A percentile compares a stretch with the other conserved stretches of the same genome.
Conservation (phyloP, 2,329 filamentous ascomycete species). For the Aspergillus ochraceoroseus region DNA sequence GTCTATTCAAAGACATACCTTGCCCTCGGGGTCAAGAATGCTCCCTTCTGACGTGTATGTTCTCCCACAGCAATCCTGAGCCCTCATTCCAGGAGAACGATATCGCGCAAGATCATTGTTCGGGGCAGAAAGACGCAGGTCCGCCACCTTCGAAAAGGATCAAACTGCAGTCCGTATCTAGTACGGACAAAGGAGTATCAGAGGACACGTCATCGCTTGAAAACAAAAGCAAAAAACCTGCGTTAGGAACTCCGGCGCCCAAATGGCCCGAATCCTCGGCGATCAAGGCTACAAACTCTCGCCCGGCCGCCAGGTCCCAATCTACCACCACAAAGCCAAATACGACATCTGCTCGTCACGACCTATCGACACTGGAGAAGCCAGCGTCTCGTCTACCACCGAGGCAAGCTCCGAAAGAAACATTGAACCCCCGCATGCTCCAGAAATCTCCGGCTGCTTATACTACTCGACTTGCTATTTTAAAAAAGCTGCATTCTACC, state of each 20-base stretch:
- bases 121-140: not conserved
- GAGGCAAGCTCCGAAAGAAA: slow-evolving; percentile 38
- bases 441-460: slow-evolving; percentile 43
- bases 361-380: slow-evolving; percentile 3
- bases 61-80: slow-evolving; percentile 46
- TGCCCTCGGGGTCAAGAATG: slow-evolving; percentile 53
- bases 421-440: slow-evolving; percentile 45
- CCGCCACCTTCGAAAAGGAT: slow-evolving; percentile 1
- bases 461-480: slow-evolving; percentile 39
- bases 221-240: not conserved
- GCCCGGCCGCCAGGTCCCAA: not conserved
- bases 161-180: not conserved
- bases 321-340: slow-evolving; percentile 7
- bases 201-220: not conserved
- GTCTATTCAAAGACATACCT: slow-evolving; percentile 49
- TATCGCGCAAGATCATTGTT: slow-evolving; percentile 15
- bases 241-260: slow-evolving; percentile 18
- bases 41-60: slow-evolving; percentile 54
- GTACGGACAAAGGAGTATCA: not conserved
- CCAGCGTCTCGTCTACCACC: slow-evolving; percentile 18
- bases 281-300: not conserved
- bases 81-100: slow-evolving; percentile 13
- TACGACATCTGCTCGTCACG: slow-evolving; percentile 6
- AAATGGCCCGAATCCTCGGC: slow-evolving; percentile 30
- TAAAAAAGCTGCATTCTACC: slow-evolving; percentile 43